These are phyloP conservation scores for Anthracocystis setariae DNA, from an alignment of 1,284 basidiomycete genomes.

Conservation along the genomic window DNA sequence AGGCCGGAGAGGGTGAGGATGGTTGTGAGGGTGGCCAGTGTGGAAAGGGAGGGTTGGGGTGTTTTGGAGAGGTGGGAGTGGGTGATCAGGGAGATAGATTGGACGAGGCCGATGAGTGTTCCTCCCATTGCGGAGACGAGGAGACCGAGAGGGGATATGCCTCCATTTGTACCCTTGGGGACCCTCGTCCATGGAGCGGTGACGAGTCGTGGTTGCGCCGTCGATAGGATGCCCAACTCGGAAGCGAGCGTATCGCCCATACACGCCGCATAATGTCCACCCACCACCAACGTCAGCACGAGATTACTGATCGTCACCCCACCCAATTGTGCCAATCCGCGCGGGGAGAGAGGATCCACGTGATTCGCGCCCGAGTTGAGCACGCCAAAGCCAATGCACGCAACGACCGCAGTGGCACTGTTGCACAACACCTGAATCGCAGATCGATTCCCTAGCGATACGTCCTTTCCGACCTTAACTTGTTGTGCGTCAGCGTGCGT, in stretches of 20 bases:
- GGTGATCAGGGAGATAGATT: constrained; percentile 72
- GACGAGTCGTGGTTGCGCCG: constrained; percentile 46
- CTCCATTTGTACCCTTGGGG: constrained; percentile 92
- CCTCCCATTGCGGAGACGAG: constrained; percentile 80
- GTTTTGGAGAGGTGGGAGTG: constrained; percentile 17
- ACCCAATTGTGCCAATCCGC: constrained; percentile 1
- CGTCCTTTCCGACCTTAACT: constrained; percentile 18
- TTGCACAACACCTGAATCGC: constrained; percentile 59
- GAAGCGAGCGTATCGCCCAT: constrained; percentile 62
- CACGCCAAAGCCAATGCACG: constrained; percentile 18
- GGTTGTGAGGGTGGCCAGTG: constrained; percentile 75
- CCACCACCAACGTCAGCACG: constrained; percentile 32
- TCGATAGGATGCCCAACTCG: constrained; percentile 60
- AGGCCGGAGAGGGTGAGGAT: constrained; percentile 54
- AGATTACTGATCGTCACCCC: constrained; percentile 5
- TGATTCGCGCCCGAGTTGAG: not conserved
- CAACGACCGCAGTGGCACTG: constrained; percentile 21
- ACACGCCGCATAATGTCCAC: constrained; percentile 57
- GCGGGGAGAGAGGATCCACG: constrained; percentile 15
- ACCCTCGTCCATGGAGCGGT: constrained; percentile 80
- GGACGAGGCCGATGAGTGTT: constrained; percentile 46
- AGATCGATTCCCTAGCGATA: constrained; percentile 44
- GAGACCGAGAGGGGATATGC: constrained; percentile 80
- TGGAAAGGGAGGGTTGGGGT: too few species aligned
- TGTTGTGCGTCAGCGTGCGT: constrained; percentile 7